Conservation (phyloP, 73 alveolate species). For the Strombidium stylifer region DNA sequence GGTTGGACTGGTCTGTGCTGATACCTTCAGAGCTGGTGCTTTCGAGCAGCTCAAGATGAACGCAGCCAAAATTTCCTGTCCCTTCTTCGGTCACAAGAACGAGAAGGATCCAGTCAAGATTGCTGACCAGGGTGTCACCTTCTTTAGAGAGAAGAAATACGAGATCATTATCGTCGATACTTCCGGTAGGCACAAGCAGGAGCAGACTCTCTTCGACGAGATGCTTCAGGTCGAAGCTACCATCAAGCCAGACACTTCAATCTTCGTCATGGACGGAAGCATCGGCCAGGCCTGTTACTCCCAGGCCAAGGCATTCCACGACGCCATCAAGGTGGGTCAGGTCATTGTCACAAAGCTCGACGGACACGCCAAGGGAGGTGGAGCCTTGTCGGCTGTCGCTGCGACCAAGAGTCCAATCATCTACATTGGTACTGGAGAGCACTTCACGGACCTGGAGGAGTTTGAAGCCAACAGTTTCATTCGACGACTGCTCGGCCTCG, state of each 20-base stretch:
- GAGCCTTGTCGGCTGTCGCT: constrained; percentile 92
- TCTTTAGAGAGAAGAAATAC: constrained; percentile 85
- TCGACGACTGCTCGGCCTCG: constrained; percentile 96
- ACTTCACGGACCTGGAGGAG: constrained; percentile 95
- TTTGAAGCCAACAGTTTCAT: constrained; percentile 96
- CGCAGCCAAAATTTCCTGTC: constrained; percentile 94
- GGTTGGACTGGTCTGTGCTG: constrained; percentile 97
- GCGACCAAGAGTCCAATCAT: constrained; percentile 97
- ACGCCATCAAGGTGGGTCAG: constrained; percentile 97
- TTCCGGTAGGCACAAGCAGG: constrained; percentile 99
- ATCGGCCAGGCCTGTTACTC: constrained; percentile 96
- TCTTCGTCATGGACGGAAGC: constrained; percentile 96
- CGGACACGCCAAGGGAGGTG: constrained; percentile 99
- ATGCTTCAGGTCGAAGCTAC: constrained; percentile 97
- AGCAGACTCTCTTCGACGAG: constrained; percentile 96
- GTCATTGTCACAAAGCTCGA: constrained; percentile 98
- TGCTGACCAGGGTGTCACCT: constrained; percentile 96
- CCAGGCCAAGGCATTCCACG: constrained; percentile 95
- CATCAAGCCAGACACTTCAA: constrained; percentile 94
- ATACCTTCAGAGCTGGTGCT: constrained; percentile 99
- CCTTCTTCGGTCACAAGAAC: constrained; percentile 89
- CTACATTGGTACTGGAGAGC: constrained; percentile 99
- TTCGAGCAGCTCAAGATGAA: constrained; percentile 98
- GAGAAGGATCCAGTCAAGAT: constrained; percentile 99
- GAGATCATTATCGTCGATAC: constrained; percentile 99